Percentiles rank a stretch among this genome's conserved stretches.
These are phyloP conservation scores for Claviceps purpurea DNA, from an alignment of 2,329 filamentous ascomycete species.

Conservation along the genomic window DNA sequence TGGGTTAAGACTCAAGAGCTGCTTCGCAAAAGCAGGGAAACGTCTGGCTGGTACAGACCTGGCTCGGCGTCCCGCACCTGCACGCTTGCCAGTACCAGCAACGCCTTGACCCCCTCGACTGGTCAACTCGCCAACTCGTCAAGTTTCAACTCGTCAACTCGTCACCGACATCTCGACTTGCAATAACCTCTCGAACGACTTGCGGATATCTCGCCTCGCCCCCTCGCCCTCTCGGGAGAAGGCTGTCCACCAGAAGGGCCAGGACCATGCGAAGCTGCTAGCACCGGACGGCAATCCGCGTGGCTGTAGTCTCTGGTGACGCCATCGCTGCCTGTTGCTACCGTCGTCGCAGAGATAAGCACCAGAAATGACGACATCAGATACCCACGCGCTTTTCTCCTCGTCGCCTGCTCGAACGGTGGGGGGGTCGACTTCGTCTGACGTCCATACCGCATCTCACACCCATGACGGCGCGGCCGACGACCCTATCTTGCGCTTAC, in stretches of 20 bases:
- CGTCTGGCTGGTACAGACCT: not conserved
- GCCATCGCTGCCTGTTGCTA: not conserved
- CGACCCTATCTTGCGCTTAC: slow-evolving; percentile 10
- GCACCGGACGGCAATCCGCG: not conserved
- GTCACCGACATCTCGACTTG: not conserved
- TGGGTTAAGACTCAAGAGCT: too few relatives aligned
- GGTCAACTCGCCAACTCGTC: not conserved
- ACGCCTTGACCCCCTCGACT: not conserved
- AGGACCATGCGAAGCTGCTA: slow-evolving; percentile 6
- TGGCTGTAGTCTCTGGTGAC: not conserved
- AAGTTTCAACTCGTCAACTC: not conserved
- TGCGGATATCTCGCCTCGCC: not conserved
- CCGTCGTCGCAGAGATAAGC: not conserved
- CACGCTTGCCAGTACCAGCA: not conserved
- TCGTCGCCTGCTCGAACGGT: slow-evolving; percentile 7
- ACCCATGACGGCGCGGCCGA: slow-evolving; percentile 5
- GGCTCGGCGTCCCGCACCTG: not conserved
- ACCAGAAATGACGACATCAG: slow-evolving; percentile 1
- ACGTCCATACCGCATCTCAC: slow-evolving; percentile 5
- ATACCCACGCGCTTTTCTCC: slow-evolving; percentile 5
- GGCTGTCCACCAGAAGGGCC: not conserved
- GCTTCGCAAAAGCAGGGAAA: not conserved
- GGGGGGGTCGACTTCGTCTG: slow-evolving; percentile 7
- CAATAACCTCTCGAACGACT: not conserved
- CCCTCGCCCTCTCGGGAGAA: not conserved